A percentile compares a stretch with the other conserved stretches of the same genome.
These are phyloP conservation scores for Gnomoniopsis sp. DNA, from an alignment of 2,329 filamentous ascomycete species.

Conservation along the genomic window DNA sequence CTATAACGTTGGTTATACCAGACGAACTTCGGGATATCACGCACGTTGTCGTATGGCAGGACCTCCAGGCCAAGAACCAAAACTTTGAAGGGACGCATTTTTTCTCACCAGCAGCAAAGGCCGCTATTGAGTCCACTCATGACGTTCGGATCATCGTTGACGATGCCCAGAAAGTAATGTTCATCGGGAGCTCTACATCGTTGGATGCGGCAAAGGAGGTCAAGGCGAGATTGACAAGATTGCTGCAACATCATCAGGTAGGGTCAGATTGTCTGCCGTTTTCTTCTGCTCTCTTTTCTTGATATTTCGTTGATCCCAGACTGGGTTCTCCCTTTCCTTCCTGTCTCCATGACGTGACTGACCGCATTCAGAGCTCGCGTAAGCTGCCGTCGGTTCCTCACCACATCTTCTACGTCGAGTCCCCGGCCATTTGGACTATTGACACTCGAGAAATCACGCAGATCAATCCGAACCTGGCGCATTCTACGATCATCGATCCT, in stretches of 20 bases:
- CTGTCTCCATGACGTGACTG: neutral
- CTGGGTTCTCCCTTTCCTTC: neutral
- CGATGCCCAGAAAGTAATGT: constrained; percentile 2
- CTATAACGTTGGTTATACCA: neutral
- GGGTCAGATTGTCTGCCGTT: neutral
- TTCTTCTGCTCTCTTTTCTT: neutral
- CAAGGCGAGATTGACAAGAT: constrained; percentile 1
- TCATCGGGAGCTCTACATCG: neutral
- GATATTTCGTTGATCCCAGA: too few relatives aligned
- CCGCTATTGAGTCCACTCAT: neutral
- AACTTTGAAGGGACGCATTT: neutral
- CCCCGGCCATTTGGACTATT: constrained; percentile 7
- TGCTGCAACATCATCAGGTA: neutral
- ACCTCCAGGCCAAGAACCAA: neutral
- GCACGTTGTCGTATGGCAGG: neutral
- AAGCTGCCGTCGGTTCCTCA: neutral
- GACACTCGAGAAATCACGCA: constrained; percentile 27
- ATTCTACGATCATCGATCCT: constrained; percentile 28
- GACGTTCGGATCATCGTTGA: neutral
- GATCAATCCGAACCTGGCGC: constrained; percentile 25
- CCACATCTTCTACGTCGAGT: constrained; percentile 7
- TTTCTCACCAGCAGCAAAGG: neutral
- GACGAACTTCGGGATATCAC: neutral
- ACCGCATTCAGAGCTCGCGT: neutral
- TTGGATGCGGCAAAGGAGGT: neutral